Conservation (phyloP, 1,139 yeast species). For the Geotrichum australiense region DNA sequence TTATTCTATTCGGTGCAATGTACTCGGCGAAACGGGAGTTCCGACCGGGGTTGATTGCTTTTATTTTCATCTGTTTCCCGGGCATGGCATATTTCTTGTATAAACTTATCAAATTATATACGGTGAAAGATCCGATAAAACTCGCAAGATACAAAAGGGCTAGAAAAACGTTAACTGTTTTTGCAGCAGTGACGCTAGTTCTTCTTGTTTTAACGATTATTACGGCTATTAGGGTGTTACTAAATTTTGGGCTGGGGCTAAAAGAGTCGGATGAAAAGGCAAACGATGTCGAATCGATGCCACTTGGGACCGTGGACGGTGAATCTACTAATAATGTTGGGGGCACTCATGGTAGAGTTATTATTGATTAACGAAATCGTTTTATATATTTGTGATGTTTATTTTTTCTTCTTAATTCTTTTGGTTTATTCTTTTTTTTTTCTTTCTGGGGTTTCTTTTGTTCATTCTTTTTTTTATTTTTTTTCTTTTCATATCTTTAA, state of each 20-base stretch:
- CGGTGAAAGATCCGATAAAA: constrained; percentile 33
- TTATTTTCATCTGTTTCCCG: constrained; percentile 36
- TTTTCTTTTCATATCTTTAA: too few species aligned
- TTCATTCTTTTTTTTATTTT: background rate
- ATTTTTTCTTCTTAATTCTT: background rate
- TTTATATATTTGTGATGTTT: background rate
- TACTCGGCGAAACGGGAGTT: constrained; percentile 40
- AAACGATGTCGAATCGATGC: background rate
- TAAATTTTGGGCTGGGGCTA: constrained; percentile 33
- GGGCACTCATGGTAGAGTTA: background rate
- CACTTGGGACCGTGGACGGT: constrained; percentile 1
- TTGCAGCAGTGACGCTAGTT: constrained; percentile 43
- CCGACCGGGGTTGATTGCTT: constrained; percentile 30
- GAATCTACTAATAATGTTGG: background rate
- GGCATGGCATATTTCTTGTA: constrained; percentile 47
- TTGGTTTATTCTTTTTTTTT: background rate
- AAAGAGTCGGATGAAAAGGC: background rate
- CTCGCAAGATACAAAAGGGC: constrained; percentile 40
- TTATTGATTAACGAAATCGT: constrained; percentile 5
- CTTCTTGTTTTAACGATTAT: constrained; percentile 38
- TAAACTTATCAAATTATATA: constrained; percentile 44
- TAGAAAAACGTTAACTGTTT: constrained; percentile 42
- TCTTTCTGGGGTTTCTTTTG: background rate
- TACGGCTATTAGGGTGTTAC: constrained; percentile 36
- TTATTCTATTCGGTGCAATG: constrained; percentile 38